Evolutionary conservation across 2,329 filamentous ascomycete genomes (phyloP), one percentile per base, ranked within the genome.

Genomic region (Aspergillus fijiensis): DNA sequence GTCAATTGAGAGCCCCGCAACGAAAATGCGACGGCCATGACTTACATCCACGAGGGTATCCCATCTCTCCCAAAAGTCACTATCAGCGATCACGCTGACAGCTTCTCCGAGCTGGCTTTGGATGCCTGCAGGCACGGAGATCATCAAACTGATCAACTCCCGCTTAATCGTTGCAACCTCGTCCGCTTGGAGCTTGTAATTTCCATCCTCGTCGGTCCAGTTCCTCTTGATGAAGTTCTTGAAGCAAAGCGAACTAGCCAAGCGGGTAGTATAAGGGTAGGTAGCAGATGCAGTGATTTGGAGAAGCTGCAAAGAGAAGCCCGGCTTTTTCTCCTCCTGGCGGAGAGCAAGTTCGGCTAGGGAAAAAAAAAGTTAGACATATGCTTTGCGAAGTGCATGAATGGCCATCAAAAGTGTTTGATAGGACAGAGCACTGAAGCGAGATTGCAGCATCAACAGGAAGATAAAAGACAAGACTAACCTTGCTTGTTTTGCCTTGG

Each of bases 211-310:
- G 76, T 98, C 91, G 82, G 92, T 91, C 87, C 96, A 99, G 82
- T 92, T 95, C 73, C 90, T 87, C 77, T 90, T 90, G 72, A 99
- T 92, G 77, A 96, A 96, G 81, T 99, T 99, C 80, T 99, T 99
- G 85, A 99, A 99, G 81, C 91, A 95, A 61, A 99, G 84, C 29
- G 95, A 91, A 70, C 90, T 91, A 6, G 94, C 87, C 48, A 99
- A 87, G 63, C 95, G 88, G 62, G 91, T 95, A 70, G 91, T 94
- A 65, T 83, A 79, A 47, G 91, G 88, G 64, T 89, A 85, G 48
- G 84, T 81, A 59, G 88, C 85, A 67, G 89, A 87, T 65, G 90
- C 91, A 70, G 96, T 92, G 72, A 98, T 96, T 70, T 94, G 92
- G 55, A 99, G 89, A 57, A 99, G 87, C 58, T 85, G 84, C 55